phyloP scores from a whole-genome alignment of 179 eudicot genomes.

The Carnegiea gigantea region DNA sequence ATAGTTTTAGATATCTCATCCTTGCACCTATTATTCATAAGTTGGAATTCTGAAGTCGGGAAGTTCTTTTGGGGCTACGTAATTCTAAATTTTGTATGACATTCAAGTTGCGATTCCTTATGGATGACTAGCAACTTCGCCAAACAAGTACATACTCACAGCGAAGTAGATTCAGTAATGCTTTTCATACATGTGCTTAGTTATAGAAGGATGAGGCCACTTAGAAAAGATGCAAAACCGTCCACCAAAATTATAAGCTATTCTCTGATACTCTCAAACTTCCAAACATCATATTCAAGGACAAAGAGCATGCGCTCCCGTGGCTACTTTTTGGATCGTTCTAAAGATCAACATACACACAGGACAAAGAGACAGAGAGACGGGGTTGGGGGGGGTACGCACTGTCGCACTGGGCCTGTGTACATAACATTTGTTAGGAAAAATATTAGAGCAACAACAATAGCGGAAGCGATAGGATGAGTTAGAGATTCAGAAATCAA shows the following conservation, averaged over 20 bases:
- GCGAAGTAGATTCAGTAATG: neutral
- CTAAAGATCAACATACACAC: conserved; percentile 18
- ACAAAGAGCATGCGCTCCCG: conserved; percentile 31
- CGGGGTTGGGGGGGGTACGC: conserved; percentile 13
- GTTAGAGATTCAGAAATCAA: no score
- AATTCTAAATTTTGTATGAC: neutral
- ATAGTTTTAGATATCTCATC: no score
- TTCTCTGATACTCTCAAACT: neutral
- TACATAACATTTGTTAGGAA: no score
- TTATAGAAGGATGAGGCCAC: conserved; percentile 11
- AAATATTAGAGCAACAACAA: no score
- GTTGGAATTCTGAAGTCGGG: no score
- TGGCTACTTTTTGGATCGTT: conserved; percentile 1
- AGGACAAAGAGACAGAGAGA: neutral
- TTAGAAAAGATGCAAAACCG: neutral
- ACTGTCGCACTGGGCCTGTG: conserved; percentile 35
- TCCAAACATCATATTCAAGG: conserved; percentile 25
- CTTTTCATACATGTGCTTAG: neutral
- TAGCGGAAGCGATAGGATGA: no score
- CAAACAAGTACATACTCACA: neutral
- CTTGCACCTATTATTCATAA: no score
- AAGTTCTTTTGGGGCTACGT: neutral
- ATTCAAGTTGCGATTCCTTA: neutral
- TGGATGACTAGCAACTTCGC: neutral
- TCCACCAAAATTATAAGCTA: neutral